A percentile compares a stretch with the other conserved stretches of the same genome.
phyloP scores from a whole-genome alignment of 2,329 filamentous ascomycete genomes.

The Ampelomyces quisqualis region DNA sequence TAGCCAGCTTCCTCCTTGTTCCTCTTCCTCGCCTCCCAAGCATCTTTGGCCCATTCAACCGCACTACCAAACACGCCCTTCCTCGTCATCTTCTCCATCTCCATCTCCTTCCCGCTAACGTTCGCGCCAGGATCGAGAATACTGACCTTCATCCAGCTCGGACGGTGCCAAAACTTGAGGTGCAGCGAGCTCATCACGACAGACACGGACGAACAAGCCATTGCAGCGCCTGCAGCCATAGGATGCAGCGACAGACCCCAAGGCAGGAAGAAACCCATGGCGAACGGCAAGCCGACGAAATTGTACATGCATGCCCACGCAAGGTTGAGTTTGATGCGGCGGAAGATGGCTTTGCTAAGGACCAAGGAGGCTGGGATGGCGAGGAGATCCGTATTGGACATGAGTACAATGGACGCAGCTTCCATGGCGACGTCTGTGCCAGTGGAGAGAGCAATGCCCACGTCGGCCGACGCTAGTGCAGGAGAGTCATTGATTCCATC shows the following conservation, averaged over 20 bases:
- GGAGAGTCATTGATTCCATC: conserved; percentile 99
- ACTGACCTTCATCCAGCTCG: conserved; percentile 79
- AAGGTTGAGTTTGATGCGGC: conserved; percentile 89
- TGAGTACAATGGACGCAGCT: conserved; percentile 92
- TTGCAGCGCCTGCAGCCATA: conserved; percentile 91
- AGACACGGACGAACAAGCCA: conserved; percentile 87
- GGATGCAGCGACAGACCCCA: conserved; percentile 86
- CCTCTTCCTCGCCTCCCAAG: conserved; percentile 38
- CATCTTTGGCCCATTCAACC: conserved; percentile 34
- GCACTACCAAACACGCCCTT: conserved; percentile 23
- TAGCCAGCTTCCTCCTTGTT: conserved; percentile 47
- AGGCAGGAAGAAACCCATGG: conserved; percentile 93
- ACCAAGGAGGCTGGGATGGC: conserved; percentile 86
- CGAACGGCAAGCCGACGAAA: conserved; percentile 83
- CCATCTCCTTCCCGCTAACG: conserved; percentile 29
- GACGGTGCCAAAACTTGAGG: conserved; percentile 82
- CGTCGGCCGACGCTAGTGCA: conserved; percentile 85
- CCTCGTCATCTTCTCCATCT: conserved; percentile 24
- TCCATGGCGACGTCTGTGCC: conserved; percentile 98
- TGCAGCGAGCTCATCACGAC: conserved; percentile 83
- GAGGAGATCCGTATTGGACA: conserved; percentile 88
- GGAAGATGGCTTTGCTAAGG: conserved; percentile 82
- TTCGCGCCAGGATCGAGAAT: conserved; percentile 53
- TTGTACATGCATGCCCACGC: conserved; percentile 95
- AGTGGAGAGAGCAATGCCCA: conserved; percentile 88